Percentiles rank a stretch among this genome's conserved stretches.
These are phyloP conservation scores for Zasmidium citrigriseum DNA, from an alignment of 2,329 filamentous ascomycete genomes.

Conservation along the genomic window DNA sequence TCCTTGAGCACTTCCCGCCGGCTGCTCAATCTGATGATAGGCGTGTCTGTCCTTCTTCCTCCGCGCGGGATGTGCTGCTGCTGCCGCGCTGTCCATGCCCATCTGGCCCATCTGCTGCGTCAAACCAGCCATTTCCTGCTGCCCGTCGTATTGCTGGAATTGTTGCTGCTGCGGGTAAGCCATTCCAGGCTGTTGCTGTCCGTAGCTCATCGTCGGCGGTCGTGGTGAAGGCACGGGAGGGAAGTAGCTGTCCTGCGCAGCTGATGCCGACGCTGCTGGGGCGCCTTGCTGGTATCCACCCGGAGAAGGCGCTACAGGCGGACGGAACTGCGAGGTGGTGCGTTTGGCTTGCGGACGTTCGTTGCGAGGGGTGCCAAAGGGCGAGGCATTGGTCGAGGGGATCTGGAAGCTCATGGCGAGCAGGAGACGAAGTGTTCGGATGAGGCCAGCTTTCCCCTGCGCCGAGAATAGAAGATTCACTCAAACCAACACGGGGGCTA, in stretches of 20 bases:
- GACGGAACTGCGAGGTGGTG: conserved; percentile 36
- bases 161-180: conserved; percentile 13
- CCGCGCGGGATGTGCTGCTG: conserved; percentile 53
- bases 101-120: conserved; percentile 77
- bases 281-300: conserved; percentile 47
- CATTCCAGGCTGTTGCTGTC: conserved; percentile 25
- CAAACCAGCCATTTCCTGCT: conserved; percentile 49
- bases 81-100: conserved; percentile 59
- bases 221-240: conserved; percentile 35
- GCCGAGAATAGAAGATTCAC: not conserved
- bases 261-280: conserved; percentile 23
- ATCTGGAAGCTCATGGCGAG: conserved; percentile 18
- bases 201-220: conserved; percentile 23
- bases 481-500: not conserved
- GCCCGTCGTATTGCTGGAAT: conserved; percentile 19
- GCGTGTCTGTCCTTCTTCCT: conserved; percentile 94
- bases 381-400: conserved; percentile 23
- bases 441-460: not conserved
- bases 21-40: conserved; percentile 80
- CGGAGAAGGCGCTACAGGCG: conserved; percentile 46
- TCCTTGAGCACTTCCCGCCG: conserved; percentile 62
- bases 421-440: conserved; percentile 1
- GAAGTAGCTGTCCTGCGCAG: conserved; percentile 42
- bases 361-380: conserved; percentile 27
- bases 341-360: conserved; percentile 24